Conservation (phyloP, 2,329 filamentous ascomycete species). For the Alternaria novae-zelandiae region DNA sequence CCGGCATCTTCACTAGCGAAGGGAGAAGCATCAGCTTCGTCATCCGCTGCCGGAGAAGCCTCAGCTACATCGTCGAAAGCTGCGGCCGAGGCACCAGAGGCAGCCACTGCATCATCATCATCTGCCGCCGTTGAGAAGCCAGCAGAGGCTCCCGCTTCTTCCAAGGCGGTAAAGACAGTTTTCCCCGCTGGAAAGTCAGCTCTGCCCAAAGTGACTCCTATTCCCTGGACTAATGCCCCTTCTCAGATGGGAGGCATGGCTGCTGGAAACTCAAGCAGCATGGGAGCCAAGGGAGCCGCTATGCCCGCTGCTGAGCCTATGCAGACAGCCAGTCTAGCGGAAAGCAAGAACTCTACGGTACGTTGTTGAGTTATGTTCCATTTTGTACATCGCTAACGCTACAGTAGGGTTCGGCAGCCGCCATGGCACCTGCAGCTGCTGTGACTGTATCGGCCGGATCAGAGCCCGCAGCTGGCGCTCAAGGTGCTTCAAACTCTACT, state of each 20-base stretch:
- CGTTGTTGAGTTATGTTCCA: not conserved
- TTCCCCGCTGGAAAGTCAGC: slow-evolving; percentile 4
- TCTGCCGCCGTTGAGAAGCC: not conserved
- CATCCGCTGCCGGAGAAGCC: not conserved
- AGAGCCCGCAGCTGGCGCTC: slow-evolving; percentile 10
- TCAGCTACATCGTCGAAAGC: not conserved
- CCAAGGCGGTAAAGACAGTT: not conserved
- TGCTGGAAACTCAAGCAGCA: not conserved
- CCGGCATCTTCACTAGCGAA: not conserved
- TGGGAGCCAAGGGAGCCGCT: not conserved
- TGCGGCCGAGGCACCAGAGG: not conserved
- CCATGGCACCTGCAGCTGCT: slow-evolving; percentile 5
- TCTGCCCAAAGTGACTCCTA: slow-evolving; percentile 8
- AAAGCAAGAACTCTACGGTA: slow-evolving; percentile 21
- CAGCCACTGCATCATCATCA: not conserved
- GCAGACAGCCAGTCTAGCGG: slow-evolving; percentile 6
- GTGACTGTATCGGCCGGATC: slow-evolving; percentile 24
- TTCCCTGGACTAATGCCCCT: slow-evolving; percentile 2
- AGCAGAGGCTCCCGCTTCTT: not conserved
- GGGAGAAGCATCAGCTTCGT: not conserved
- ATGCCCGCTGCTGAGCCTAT: not conserved
- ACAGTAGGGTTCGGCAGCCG: not conserved
- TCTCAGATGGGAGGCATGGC: not conserved
- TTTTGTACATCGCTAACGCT: not conserved
- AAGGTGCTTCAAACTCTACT: slow-evolving; percentile 11